Evolutionary conservation across 1,284 basidiomycete genomes (phyloP), one percentile per base, ranked within the genome.

Genomic region (Thelephora terrestris): DNA sequence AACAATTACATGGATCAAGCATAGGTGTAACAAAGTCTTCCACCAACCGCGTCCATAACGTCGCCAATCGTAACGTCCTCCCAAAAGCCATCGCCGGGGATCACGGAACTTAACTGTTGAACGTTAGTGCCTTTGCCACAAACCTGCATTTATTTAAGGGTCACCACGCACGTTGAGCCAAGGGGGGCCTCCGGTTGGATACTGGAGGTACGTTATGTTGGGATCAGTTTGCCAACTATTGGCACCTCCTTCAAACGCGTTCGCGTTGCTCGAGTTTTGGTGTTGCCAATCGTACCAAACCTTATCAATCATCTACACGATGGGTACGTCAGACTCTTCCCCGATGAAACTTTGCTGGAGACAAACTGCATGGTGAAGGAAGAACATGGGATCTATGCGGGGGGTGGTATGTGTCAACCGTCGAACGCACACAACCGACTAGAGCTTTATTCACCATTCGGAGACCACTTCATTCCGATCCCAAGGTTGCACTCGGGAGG

Each of bases 201-300:
- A 37, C 20, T 4, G 16, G 16, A 16, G 16, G 5, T 3, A 37
- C 16, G 35, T 5, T 16, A 16, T 18, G 5, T 2, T 37, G 20
- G 16, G 16, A 37, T 16, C 16, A 16, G 35, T 37, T n/a, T n/a
- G n/a, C n/a, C n/a, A n/a, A 4, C 16, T 2, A 9, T 62, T 56
- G 1, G 63, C 58, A 7, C 68, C 66, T 29, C 66, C 68, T 21
- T 55, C 50, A 50, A 58, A 67, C 25, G 56, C 58, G 53, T 55
- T 57, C 45, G 54, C 55, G 56, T 65, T 66, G 7, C 42, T 43
- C 1, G 54, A 35, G 50, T 64, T 43, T n/a, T 50, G 52, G 51
- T 57, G 52, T 52, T 69, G 68, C 68, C 68, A 70, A 46, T 68
- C 62, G 32, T 52, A 64, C 67, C 67, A 70, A 6, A 69, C 50